Conservation (phyloP, 257 asterid species). For the Plectranthus barbatus region DNA sequence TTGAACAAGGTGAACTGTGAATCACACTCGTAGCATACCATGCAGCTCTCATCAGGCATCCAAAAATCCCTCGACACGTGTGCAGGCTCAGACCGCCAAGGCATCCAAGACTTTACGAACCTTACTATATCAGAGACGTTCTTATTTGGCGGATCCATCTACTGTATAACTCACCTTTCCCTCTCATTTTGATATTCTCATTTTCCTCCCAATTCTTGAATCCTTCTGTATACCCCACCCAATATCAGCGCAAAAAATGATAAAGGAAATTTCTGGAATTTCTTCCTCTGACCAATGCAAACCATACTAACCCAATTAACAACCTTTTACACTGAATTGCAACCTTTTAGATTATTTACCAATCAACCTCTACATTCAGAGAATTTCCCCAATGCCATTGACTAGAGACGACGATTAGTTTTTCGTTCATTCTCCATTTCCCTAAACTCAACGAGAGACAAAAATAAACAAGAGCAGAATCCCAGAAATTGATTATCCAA, state of each 20-base stretch:
- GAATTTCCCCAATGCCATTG: not conserved
- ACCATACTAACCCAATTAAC: not conserved
- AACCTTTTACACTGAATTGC: not conserved
- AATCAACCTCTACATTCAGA: not conserved
- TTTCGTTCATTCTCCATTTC: slow-evolving; percentile 5
- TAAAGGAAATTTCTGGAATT: not conserved
- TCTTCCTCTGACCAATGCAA: slow-evolving; percentile 4
- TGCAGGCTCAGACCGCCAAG: slow-evolving; percentile 56
- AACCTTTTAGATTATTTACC: not conserved
- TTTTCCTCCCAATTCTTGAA: slow-evolving; percentile 24
- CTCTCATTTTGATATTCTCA: slow-evolving; percentile 52
- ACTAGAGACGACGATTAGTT: slow-evolving; percentile 6
- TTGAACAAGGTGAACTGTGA: slow-evolving; percentile 64
- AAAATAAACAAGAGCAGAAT: not conserved
- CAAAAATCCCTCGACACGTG: slow-evolving; percentile 79
- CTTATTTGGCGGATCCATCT: slow-evolving; percentile 55
- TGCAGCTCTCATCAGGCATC: slow-evolving; percentile 97
- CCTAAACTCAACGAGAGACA: not conserved
- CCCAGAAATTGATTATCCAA: not conserved
- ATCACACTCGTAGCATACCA: slow-evolving; percentile 91
- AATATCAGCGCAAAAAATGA: not conserved
- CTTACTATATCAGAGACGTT: slow-evolving; percentile 47
- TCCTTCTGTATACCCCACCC: slow-evolving; percentile 20
- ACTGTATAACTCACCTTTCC: slow-evolving; percentile 21
- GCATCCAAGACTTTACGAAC: slow-evolving; percentile 62